A percentile compares a stretch with the other conserved stretches of the same genome.
phyloP scores from a whole-genome alignment of 108 stramenopile species.

The Cylindrotheca fusiformis region DNA sequence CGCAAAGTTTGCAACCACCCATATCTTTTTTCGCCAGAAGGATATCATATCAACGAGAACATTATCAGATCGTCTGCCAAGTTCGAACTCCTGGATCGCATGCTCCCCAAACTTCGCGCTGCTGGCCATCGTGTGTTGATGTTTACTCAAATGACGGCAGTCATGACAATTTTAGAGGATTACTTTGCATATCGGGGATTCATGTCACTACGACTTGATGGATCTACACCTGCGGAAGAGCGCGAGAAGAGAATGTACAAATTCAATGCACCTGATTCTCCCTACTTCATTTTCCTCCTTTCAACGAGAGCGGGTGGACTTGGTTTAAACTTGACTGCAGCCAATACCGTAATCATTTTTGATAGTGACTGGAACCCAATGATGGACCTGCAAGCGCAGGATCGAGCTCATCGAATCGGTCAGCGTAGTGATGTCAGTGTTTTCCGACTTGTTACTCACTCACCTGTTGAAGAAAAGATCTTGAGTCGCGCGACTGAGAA shows the following conservation, averaged over 20 bases:
- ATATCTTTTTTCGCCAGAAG: slow-evolving; percentile 76
- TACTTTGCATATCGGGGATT: slow-evolving; percentile 81
- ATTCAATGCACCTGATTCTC: slow-evolving; percentile 89
- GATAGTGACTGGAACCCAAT: slow-evolving; percentile 99
- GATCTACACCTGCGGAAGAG: slow-evolving; percentile 89
- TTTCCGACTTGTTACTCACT: slow-evolving; percentile 89
- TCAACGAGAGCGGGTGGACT: slow-evolving; percentile 94
- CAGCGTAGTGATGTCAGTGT: slow-evolving; percentile 89
- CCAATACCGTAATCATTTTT: slow-evolving; percentile 96
- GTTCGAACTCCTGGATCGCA: slow-evolving; percentile 86
- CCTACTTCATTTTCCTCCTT: slow-evolving; percentile 90
- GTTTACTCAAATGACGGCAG: slow-evolving; percentile 95
- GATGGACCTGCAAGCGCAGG: slow-evolving; percentile 97
- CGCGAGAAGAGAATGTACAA: slow-evolving; percentile 94
- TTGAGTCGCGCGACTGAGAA: slow-evolving; percentile 89
- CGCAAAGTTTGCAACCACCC: slow-evolving; percentile 93
- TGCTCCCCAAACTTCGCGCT: slow-evolving; percentile 86
- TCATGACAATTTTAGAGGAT: slow-evolving; percentile 94
- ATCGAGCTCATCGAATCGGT: slow-evolving; percentile 97
- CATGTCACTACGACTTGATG: slow-evolving; percentile 80
- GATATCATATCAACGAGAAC: slow-evolving; percentile 74
- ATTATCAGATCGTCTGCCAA: slow-evolving; percentile 90
- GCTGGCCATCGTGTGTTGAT: slow-evolving; percentile 94
- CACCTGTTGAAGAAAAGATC: slow-evolving; percentile 93
- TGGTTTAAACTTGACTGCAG: slow-evolving; percentile 83